phyloP scores from a whole-genome alignment of 192 early-diverging fungal species.

The Chytriomyces hyalinus region DNA sequence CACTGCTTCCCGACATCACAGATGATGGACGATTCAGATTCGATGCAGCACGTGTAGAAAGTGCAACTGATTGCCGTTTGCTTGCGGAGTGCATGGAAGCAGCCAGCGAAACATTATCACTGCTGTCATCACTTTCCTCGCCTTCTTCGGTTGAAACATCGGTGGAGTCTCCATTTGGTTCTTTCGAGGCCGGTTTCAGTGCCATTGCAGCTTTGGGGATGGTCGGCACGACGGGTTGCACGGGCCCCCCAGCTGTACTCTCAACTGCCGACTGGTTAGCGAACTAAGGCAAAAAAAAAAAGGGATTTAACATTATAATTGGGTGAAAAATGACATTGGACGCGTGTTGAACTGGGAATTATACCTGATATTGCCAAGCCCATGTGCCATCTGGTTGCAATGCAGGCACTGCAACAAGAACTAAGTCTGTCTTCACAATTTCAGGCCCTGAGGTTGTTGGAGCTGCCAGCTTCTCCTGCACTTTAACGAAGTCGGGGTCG shows the following conservation, averaged over 20 bases:
- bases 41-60: not conserved
- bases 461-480: not conserved
- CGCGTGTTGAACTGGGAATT: too few species aligned
- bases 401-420: constrained; percentile 31
- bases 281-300: constrained; percentile 18
- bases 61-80: constrained; percentile 7
- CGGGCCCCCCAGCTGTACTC: not conserved
- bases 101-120: constrained; percentile 28
- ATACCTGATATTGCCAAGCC: constrained; percentile 35
- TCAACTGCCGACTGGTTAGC: constrained; percentile 29
- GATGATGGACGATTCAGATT: not conserved
- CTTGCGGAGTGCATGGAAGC: constrained; percentile 27
- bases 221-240: not conserved
- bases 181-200: not conserved
- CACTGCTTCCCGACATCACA: not conserved
- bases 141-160: constrained; percentile 19
- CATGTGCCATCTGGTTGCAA: constrained; percentile 35
- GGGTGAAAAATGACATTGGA: too few species aligned
- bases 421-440: constrained; percentile 33
- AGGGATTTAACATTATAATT: not conserved
- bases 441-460: not conserved
- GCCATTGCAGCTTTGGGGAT: not conserved
- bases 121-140: constrained; percentile 16
- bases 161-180: not conserved
- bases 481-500: not conserved